Conservation (phyloP, 2,329 filamentous ascomycete genomes). For the Dothistroma septosporum region DNA sequence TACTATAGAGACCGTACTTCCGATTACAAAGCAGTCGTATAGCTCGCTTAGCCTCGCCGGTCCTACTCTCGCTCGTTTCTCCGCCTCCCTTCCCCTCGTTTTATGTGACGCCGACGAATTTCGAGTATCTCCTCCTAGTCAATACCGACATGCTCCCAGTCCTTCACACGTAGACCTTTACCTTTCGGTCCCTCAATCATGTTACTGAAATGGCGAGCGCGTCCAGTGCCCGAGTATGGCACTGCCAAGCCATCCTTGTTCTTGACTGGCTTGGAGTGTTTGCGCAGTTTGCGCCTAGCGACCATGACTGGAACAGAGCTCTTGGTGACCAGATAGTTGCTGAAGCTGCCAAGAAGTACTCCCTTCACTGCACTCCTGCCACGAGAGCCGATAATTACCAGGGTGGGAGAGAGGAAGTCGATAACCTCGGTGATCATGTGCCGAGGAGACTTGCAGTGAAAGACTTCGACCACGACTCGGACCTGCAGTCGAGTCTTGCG, state of each 20-base stretch:
- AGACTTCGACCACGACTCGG: conserved; percentile 87
- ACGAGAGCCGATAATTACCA: conserved; percentile 88
- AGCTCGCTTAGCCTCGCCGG: too few species aligned
- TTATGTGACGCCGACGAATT: not conserved
- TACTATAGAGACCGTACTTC: too few species aligned
- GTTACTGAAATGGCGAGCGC: conserved; percentile 31
- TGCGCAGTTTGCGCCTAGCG: conserved; percentile 80
- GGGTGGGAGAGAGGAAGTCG: conserved; percentile 81
- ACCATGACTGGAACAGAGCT: conserved; percentile 98
- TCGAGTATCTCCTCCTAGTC: conserved; percentile 18
- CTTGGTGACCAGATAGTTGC: conserved; percentile 95
- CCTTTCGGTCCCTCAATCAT: conserved; percentile 33
- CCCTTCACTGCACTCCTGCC: conserved; percentile 90
- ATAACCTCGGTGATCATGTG: conserved; percentile 97
- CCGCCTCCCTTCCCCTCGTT: not conserved
- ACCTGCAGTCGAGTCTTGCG: conserved; percentile 91
- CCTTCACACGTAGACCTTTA: conserved; percentile 31
- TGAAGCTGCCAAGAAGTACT: conserved; percentile 92
- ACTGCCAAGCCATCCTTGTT: conserved; percentile 33
- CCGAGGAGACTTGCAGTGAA: conserved; percentile 97
- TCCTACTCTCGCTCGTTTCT: too few species aligned
- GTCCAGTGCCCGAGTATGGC: conserved; percentile 31
- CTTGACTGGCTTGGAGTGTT: conserved; percentile 59
- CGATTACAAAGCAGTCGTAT: too few species aligned
- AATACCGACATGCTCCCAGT: conserved; percentile 36